Percentiles rank a stretch among this genome's conserved stretches.
These are phyloP conservation scores for Apiotrichum siamense DNA, from an alignment of 1,284 basidiomycete genomes.

Conservation along the genomic window DNA sequence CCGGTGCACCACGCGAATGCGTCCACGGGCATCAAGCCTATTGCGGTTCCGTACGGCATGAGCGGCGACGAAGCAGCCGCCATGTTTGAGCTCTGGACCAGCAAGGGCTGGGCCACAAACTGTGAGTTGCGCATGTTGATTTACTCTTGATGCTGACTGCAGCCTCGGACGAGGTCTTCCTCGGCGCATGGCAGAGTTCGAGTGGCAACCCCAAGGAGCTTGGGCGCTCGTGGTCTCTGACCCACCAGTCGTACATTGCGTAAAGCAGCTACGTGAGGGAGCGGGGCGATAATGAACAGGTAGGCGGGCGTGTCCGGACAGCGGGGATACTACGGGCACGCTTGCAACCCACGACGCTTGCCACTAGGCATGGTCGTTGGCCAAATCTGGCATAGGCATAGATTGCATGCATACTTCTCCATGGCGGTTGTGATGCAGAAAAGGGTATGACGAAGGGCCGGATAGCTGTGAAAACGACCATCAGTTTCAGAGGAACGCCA, in stretches of 20 bases:
- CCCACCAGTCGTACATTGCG: constrained; percentile 7
- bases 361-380: too few relatives aligned
- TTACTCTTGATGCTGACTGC: constrained; percentile 7
- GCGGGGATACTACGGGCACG: too few relatives aligned
- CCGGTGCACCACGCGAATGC: constrained; percentile 35
- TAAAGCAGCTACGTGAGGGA: background rate
- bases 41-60: constrained; percentile 41
- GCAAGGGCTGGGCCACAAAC: constrained; percentile 37
- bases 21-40: constrained; percentile 24
- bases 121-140: constrained; percentile 15
- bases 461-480: too few relatives aligned
- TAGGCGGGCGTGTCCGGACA: too few relatives aligned
- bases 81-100: constrained; percentile 41
- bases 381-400: constrained; percentile 3
- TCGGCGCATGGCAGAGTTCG: constrained; percentile 33
- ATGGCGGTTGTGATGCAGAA: too few relatives aligned
- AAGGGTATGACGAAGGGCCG: too few relatives aligned
- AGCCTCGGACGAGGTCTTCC: constrained; percentile 42
- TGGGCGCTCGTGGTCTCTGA: constrained; percentile 11
- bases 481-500: too few relatives aligned
- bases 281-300: background rate
- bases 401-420: constrained; percentile 5
- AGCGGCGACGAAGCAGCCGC: constrained; percentile 41
- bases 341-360: too few relatives aligned
- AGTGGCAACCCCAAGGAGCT: constrained; percentile 41